Evolutionary conservation across 768 basidiomycete genomes (phyloP), one percentile per base, ranked within the genome.

Genomic region (Termitomyces sp.): DNA sequence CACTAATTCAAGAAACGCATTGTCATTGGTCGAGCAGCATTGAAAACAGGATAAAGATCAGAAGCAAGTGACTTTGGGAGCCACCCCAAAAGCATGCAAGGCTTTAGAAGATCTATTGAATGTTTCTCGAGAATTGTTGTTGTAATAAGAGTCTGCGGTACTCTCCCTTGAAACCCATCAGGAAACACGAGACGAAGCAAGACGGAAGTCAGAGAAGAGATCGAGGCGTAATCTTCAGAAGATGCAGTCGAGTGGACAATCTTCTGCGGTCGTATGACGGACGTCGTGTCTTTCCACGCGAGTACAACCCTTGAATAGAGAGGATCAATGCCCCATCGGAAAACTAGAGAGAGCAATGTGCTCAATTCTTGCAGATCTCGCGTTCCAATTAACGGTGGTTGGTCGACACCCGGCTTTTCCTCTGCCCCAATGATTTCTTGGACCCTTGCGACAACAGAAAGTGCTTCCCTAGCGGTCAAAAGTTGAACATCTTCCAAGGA

Each of bases 51-150:
- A 32, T 71, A 65, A 0, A 71, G 61, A 14, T 77, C 73, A 0
- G 67, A 68, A 6, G 74, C 68, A 9, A 78, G 65, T 0, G 76
- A 71, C 63, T 80, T 83, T 5, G 87, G 88, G 8, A 90, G 74
- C 90, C 90, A 93, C 2, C 87, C 91, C 8, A 93, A 71, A 9
- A 80, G 69, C 6, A 92, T 75, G 32, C 82, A 76, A 9, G 86
- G 81, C 45, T 72, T 76, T 9, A 92, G 71, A 13, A 92, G 63
- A 60, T 87, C 85, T 4, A 76, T 66, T 2, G 81, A 64, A 65
- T 92, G 84, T 26, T 70, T 71, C 50, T 78, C 77, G 46, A 86
- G 68, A 10, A 92, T 68, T 6, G 85, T 72, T 2, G 79, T 78
- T 1, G 87, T 79, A 57, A 93, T 83, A 38, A 81, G 68, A 1